These are phyloP conservation scores for Phytophthora sp. DNA, from an alignment of 352 stramenopile species.

Conservation along the genomic window DNA sequence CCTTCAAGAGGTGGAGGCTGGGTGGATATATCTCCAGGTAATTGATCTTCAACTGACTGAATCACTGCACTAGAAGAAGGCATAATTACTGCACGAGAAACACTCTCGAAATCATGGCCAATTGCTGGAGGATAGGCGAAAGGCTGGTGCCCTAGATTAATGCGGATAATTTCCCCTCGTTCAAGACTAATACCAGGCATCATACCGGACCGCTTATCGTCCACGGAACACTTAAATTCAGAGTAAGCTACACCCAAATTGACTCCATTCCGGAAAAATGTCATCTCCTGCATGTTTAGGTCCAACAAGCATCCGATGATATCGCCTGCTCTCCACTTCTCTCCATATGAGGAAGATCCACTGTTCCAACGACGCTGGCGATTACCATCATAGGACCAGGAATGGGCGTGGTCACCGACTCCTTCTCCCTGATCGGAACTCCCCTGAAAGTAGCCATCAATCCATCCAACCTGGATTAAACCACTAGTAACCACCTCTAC, in stretches of 20 bases:
- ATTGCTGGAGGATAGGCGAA: slow-evolving; percentile 78
- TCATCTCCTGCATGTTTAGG: slow-evolving; percentile 81
- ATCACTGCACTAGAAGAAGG: slow-evolving; percentile 51
- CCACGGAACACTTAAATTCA: slow-evolving; percentile 56
- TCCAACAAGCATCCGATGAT: slow-evolving; percentile 92
- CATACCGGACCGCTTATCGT: slow-evolving; percentile 65
- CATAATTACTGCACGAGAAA: slow-evolving; percentile 59
- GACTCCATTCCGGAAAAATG: slow-evolving; percentile 90
- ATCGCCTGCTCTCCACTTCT: slow-evolving; percentile 92
- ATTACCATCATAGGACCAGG: slow-evolving; percentile 94
- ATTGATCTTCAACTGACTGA: slow-evolving; percentile 26
- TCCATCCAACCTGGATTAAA: slow-evolving; percentile 94
- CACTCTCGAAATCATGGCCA: slow-evolving; percentile 66
- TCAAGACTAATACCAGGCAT: slow-evolving; percentile 90
- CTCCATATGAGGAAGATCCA: slow-evolving; percentile 87
- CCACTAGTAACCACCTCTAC: slow-evolving; percentile 91
- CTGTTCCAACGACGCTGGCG: slow-evolving; percentile 92
- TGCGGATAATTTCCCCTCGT: slow-evolving; percentile 85
- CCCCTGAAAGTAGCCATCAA: slow-evolving; percentile 91
- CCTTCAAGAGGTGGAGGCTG: slow-evolving; percentile 53
- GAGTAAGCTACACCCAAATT: slow-evolving; percentile 82
- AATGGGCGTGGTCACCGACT: slow-evolving; percentile 91
- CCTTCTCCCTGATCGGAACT: slow-evolving; percentile 92
- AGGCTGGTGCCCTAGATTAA: slow-evolving; percentile 83
- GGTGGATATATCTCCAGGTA: not conserved